phyloP scores from a whole-genome alignment of 108 stramenopile genomes.

The Epithemia pelagica region DNA sequence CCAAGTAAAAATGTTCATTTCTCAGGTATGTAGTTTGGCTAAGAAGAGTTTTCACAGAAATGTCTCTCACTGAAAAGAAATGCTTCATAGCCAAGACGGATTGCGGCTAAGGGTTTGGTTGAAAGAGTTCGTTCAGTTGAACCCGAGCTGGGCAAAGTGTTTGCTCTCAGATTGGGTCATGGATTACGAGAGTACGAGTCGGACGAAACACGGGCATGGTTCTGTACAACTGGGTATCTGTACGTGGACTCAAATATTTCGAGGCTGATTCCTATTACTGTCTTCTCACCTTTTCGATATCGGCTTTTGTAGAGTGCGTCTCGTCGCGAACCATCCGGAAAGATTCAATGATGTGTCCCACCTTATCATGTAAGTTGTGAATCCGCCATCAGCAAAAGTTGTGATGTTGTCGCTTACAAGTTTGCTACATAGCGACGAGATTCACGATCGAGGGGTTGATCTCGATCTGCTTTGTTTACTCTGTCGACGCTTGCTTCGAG shows the following conservation, averaged over 20 bases:
- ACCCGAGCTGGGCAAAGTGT: slow-evolving; percentile 39
- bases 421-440: slow-evolving; percentile 18
- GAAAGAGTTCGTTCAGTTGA: slow-evolving; percentile 74
- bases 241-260: neutral
- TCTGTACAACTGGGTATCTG: slow-evolving; percentile 89
- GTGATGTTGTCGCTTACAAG: too few relatives aligned
- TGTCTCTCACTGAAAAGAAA: neutral
- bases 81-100: slow-evolving; percentile 25
- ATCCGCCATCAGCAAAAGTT: too few relatives aligned
- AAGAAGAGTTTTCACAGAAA: slow-evolving; percentile 34
- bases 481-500: slow-evolving; percentile 61
- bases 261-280: neutral
- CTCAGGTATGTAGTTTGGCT: slow-evolving; percentile 46
- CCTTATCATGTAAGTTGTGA: slow-evolving; percentile 69
- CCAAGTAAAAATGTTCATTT: slow-evolving; percentile 79
- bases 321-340: slow-evolving; percentile 81
- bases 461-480: slow-evolving; percentile 81
- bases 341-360: slow-evolving; percentile 66
- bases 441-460: slow-evolving; percentile 84
- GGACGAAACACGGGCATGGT: slow-evolving; percentile 61
- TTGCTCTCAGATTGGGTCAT: slow-evolving; percentile 87
- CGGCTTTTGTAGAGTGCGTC: slow-evolving; percentile 34
- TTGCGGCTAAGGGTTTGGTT: slow-evolving; percentile 82
- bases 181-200: slow-evolving; percentile 78
- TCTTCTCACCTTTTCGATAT: too few relatives aligned